phyloP scores from a whole-genome alignment of 179 eudicot genomes.

The Nepenthes alata region DNA sequence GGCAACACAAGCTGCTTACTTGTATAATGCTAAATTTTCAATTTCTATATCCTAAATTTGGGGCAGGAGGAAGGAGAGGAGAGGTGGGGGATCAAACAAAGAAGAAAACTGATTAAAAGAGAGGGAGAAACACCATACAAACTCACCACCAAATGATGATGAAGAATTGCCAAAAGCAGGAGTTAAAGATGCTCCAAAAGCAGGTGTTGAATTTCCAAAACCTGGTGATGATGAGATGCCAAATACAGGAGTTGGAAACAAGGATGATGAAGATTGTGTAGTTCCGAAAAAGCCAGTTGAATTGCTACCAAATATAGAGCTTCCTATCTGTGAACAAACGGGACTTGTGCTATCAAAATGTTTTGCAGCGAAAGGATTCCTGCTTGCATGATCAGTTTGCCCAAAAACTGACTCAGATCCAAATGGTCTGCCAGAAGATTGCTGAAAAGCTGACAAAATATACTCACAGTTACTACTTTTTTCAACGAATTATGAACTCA shows the following conservation, averaged over 20 bases:
- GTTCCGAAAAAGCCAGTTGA: constrained; percentile 85
- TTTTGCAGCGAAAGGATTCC: constrained; percentile 66
- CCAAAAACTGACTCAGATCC: constrained; percentile 71
- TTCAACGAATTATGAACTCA: no score
- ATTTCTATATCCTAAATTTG: no score
- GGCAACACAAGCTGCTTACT: no score
- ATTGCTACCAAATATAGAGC: constrained; percentile 69
- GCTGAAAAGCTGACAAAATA: constrained; percentile 60
- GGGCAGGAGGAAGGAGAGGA: no score
- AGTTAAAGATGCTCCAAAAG: constrained; percentile 44
- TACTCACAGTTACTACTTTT: background rate
- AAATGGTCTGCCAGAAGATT: constrained; percentile 58
- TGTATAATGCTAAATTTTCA: no score
- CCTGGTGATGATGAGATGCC: constrained; percentile 61
- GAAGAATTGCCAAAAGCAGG: constrained; percentile 49
- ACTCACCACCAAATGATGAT: constrained; percentile 49
- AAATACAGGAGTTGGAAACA: constrained; percentile 50
- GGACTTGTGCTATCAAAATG: constrained; percentile 59
- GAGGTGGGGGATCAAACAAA: no score
- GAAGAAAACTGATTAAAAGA: no score
- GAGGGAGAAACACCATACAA: background rate
- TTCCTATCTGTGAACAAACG: constrained; percentile 67
- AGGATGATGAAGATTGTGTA: constrained; percentile 34
- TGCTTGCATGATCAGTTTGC: constrained; percentile 36
- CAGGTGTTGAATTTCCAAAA: constrained; percentile 47